phyloP scores from a whole-genome alignment of 2,329 filamentous ascomycete species.

The Pyrenophora graminea region DNA sequence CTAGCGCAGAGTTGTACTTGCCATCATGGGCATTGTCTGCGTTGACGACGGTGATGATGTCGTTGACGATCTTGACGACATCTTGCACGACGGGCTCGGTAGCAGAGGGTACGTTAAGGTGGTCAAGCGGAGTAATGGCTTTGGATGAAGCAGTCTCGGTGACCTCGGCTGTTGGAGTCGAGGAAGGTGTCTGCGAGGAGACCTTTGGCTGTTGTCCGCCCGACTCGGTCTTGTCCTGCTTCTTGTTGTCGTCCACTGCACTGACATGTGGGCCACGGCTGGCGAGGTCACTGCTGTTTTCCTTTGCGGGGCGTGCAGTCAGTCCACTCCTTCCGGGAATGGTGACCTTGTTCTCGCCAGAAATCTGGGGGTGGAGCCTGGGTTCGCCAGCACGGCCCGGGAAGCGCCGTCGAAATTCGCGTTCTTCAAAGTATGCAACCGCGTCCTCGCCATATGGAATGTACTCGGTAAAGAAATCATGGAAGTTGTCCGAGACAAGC shows the following conservation, averaged over 20 bases:
- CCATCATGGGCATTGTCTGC: conserved; percentile 73
- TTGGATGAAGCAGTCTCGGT: conserved; percentile 30
- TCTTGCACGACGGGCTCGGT: conserved; percentile 89
- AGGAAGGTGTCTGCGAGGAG: conserved; percentile 19
- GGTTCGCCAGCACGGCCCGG: conserved; percentile 51
- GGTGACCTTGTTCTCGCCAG: conserved; percentile 70
- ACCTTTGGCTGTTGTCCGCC: conserved; percentile 30
- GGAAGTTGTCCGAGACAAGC: conserved; percentile 93
- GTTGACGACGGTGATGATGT: conserved; percentile 92
- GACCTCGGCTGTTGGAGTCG: conserved; percentile 12
- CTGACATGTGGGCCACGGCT: conserved; percentile 63
- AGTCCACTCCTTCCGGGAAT: conserved; percentile 86
- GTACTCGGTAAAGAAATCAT: conserved; percentile 99
- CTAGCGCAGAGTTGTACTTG: conserved; percentile 77
- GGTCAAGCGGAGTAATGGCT: conserved; percentile 68
- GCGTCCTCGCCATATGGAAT: conserved; percentile 92
- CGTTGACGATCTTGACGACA: conserved; percentile 91
- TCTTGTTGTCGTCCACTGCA: conserved; percentile 57
- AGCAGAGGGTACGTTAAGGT: conserved; percentile 73
- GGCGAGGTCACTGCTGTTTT: conserved; percentile 49
- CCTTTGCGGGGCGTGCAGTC: conserved; percentile 75
- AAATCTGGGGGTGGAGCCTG: conserved; percentile 52
- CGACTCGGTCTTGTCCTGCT: conserved; percentile 10
- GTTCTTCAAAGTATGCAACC: conserved; percentile 93
- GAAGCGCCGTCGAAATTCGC: conserved; percentile 88